Conservation (phyloP, 2,329 filamentous ascomycete species). For the Cytospora chrysosperma region DNA sequence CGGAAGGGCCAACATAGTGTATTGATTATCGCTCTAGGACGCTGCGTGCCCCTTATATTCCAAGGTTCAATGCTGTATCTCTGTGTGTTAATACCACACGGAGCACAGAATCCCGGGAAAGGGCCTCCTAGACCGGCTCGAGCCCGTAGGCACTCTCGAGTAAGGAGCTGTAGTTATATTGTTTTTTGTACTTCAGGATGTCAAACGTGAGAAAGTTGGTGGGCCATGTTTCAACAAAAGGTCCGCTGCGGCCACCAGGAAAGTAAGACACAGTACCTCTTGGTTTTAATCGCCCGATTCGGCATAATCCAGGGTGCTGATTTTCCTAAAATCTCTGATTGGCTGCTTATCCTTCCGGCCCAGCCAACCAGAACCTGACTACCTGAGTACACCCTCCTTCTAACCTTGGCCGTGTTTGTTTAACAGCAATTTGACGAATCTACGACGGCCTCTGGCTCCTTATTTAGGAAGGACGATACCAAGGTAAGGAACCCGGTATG, state of each 20-base stretch:
- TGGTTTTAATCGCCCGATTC: slow-evolving; percentile 18
- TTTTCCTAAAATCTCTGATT: slow-evolving; percentile 20
- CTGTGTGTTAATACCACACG: not conserved
- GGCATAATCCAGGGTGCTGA: slow-evolving; percentile 20
- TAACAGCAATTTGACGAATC: not conserved
- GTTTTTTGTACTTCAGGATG: not conserved
- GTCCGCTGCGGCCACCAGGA: not conserved
- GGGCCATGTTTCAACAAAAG: not conserved
- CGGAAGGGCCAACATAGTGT: not conserved
- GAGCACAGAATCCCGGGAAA: slow-evolving; percentile 4
- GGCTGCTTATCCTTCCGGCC: slow-evolving; percentile 2
- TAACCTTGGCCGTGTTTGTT: not conserved
- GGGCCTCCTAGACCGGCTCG: not conserved
- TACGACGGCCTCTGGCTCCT: slow-evolving; percentile 1
- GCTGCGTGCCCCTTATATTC: not conserved
- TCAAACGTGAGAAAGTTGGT: not conserved
- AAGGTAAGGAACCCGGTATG: slow-evolving; percentile 2
- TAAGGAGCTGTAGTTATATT: not conserved
- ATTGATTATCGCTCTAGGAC: not conserved
- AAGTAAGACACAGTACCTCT: too few species aligned
- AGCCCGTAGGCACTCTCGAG: not conserved
- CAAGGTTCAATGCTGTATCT: not conserved
- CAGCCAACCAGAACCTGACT: slow-evolving; percentile 22
- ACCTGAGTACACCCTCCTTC: not conserved
- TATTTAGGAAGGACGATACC: slow-evolving; percentile 8